Base-by-base conservation (phyloP, 2,329 filamentous ascomycete genomes). In the Ramichloridium luteum region DNA sequence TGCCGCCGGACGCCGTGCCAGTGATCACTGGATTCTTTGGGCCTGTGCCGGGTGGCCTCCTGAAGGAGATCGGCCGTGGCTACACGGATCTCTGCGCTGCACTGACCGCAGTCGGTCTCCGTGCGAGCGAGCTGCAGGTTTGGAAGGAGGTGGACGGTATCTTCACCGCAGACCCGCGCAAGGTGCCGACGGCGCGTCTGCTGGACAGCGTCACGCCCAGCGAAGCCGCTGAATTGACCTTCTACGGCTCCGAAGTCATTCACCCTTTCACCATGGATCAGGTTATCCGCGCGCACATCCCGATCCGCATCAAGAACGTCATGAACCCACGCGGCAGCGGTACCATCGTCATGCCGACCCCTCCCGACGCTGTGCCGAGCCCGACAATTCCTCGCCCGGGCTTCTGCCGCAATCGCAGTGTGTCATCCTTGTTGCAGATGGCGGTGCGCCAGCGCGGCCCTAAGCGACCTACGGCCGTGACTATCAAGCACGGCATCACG, bases 141-240 rank as follows among this genome's bases (percentile, higher is more conserved):
- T 96, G 90, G 90, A 98, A 98, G 63, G 90, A 98, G 56, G 90
- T 98, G 5, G 90, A 98, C 56, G 86, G 85, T 37, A 92, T 96
- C 53, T 90, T 93, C 59, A 80, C 76, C 1, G 76, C 77, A 4
- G 88, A 94, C 51, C 83, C 83, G 3, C 74, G 80, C 46, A 92
- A 90, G 58, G 83, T 92, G 23, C 86, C 88, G 3, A 96, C 88
- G 1, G 92, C 90, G n/a, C 71, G 80, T 28, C 67, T 98, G n/a
- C 70, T 98, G 27, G 63, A 77, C 8, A 77, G 78, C 32, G 93
- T 98, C 54, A 94, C 88, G 3, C 90, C 90, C 1, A 80, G 84
- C 6, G 90, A 98, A 59, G 90, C 90, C 2, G 88, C 90, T 9
- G 90, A 98, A 58, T 66, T 98, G 62, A 96, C 90, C 13, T 70